Conservation (phyloP, 2,329 filamentous ascomycete species). For the Diplocarpon mali region DNA sequence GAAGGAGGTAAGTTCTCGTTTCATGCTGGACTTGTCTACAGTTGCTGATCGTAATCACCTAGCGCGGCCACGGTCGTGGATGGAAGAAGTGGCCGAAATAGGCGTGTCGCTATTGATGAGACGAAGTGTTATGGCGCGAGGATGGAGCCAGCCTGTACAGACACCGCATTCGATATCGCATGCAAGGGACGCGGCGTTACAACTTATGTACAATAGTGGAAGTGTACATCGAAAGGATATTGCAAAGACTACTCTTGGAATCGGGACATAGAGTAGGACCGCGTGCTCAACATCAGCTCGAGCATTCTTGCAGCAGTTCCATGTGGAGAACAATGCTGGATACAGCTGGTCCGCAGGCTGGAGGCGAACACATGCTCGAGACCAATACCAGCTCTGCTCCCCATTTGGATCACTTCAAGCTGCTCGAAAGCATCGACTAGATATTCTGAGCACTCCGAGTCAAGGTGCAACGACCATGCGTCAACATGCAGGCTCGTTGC, state of each 20-base stretch:
- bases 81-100: constrained; percentile 64
- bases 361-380: too few species aligned
- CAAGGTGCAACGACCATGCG: too few species aligned
- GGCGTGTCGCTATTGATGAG: not conserved
- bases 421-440: too few species aligned
- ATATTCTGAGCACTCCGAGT: too few species aligned
- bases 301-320: not conserved
- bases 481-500: too few species aligned
- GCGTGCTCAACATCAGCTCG: too few species aligned
- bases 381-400: too few species aligned
- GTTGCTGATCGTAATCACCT: constrained; percentile 28
- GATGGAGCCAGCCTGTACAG: constrained; percentile 18
- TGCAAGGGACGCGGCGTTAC: constrained; percentile 13
- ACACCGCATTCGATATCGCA: constrained; percentile 9
- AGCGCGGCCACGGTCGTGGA: constrained; percentile 60
- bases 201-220: constrained; percentile 2
- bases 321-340: not conserved
- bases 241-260: not conserved
- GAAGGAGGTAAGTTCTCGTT: constrained; percentile 62
- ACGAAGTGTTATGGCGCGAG: not conserved
- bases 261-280: too few species aligned
- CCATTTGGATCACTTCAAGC: too few species aligned
- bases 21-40: not conserved
- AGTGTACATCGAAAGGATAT: not conserved
- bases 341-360: not conserved